phyloP scores from a whole-genome alignment of 2,329 filamentous ascomycete genomes.

The Phoma sp. region DNA sequence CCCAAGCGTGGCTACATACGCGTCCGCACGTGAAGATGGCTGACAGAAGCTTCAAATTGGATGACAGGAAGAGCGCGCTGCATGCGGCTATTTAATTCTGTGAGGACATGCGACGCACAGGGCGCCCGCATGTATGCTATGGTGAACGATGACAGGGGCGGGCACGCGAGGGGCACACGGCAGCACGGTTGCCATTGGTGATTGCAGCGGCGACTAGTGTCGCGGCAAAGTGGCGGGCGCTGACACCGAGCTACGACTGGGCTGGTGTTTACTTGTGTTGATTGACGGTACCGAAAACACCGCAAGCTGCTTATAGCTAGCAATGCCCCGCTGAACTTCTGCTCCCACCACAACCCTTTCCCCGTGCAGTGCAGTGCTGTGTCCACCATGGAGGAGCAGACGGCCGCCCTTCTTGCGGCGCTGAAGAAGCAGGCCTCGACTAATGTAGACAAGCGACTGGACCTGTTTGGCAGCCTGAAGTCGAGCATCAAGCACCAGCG shows the following conservation, averaged over 20 bases:
- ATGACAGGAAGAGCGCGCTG: too few species aligned
- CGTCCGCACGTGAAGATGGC: neutral
- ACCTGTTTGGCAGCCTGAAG: slow-evolving; percentile 76
- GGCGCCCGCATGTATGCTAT: neutral
- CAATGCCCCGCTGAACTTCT: slow-evolving; percentile 11
- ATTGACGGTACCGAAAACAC: slow-evolving; percentile 4
- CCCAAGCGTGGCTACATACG: neutral
- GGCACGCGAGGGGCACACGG: neutral
- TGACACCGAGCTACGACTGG: neutral
- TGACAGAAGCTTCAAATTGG: neutral
- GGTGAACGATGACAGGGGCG: slow-evolving; percentile 5
- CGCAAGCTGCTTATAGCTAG: neutral
- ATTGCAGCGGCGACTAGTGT: neutral
- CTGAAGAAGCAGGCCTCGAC: slow-evolving; percentile 68
- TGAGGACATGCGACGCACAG: neutral
- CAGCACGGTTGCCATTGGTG: slow-evolving; percentile 14
- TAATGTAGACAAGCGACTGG: slow-evolving; percentile 72
- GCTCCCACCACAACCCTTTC: neutral
- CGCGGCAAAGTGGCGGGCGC: neutral
- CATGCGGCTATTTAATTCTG: neutral
- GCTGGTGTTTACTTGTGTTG: neutral
- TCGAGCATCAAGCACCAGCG: slow-evolving; percentile 91
- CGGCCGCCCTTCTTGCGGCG: slow-evolving; percentile 58
- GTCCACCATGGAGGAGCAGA: slow-evolving; percentile 62
- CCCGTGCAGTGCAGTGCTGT: neutral